A percentile compares a stretch with the other conserved stretches of the same genome.
Evolutionary conservation across 164 flowering plant species (phyloP).

Genomic region (Dillenia suffruticosa): DNA sequence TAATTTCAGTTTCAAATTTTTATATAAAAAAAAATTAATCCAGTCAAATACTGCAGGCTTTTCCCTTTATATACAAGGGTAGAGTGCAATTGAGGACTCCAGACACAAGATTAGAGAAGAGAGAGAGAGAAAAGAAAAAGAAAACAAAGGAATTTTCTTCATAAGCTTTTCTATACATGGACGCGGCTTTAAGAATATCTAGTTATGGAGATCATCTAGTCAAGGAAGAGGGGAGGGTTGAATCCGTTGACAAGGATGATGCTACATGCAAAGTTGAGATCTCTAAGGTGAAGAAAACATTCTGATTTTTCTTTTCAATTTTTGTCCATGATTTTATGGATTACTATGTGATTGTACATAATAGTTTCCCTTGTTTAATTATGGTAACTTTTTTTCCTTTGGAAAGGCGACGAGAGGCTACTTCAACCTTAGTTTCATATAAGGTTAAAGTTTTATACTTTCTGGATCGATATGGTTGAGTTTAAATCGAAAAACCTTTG

Average conservation of each 20-base stretch:
- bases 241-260: constrained; percentile 14
- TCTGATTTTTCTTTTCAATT: not conserved
- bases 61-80: constrained; percentile 7
- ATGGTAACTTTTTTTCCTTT: no score
- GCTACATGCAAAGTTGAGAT: constrained; percentile 11
- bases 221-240: constrained; percentile 11
- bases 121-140: not conserved
- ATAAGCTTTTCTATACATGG: constrained; percentile 4
- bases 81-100: no score
- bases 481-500: no score
- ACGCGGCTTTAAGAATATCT: constrained; percentile 18
- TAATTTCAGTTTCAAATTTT: no score
- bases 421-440: no score
- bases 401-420: no score
- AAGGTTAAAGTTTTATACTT: no score
- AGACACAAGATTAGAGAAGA: not conserved
- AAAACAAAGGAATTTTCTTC: not conserved
- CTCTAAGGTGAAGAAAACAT: constrained; percentile 13
- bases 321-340: no score
- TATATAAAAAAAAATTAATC: no score
- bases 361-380: no score
- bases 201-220: not conserved
- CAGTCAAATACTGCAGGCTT: constrained; percentile 27
- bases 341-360: no score
- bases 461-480: no score